phyloP scores from a whole-genome alignment of 179 eudicot genomes.

The Spergularia azorica region DNA sequence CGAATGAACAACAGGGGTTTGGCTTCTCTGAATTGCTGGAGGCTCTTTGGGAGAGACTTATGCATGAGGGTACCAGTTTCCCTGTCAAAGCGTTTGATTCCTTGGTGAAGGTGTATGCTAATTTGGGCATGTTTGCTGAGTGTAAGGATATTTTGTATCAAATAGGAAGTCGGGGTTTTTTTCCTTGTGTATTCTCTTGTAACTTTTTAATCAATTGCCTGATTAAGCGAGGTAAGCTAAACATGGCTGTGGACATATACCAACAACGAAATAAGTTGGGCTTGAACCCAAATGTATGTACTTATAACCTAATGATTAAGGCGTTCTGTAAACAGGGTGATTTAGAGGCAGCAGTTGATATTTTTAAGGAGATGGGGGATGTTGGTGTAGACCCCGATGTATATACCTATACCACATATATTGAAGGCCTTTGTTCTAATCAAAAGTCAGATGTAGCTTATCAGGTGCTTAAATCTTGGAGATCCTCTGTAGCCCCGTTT shows the following conservation, averaged over 20 bases:
- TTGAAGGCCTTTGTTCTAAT: conserved; percentile 57
- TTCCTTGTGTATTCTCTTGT: conserved; percentile 47
- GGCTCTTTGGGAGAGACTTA: conserved; percentile 36
- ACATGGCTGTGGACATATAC: conserved; percentile 44
- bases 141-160: conserved; percentile 47
- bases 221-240: conserved; percentile 43
- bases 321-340: conserved; percentile 52
- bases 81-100: conserved; percentile 46
- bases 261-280: conserved; percentile 46
- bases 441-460: conserved; percentile 44
- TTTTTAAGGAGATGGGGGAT: conserved; percentile 55
- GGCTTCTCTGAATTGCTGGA: conserved; percentile 48
- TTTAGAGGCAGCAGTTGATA: conserved; percentile 43
- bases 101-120: conserved; percentile 54
- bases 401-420: conserved; percentile 41
- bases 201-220: conserved; percentile 56
- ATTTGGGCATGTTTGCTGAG: conserved; percentile 53
- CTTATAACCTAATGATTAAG: conserved; percentile 57
- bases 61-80: conserved; percentile 27
- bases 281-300: conserved; percentile 50
- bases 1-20: conserved; percentile 40
- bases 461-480: conserved; percentile 40
- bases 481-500: conserved; percentile 22
- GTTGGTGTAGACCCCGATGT: conserved; percentile 48
- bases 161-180: conserved; percentile 41